A percentile compares a stretch with the other conserved stretches of the same genome.
phyloP scores from a whole-genome alignment of 805 yeast genomes.

The Saccharomycopsis amapae region DNA sequence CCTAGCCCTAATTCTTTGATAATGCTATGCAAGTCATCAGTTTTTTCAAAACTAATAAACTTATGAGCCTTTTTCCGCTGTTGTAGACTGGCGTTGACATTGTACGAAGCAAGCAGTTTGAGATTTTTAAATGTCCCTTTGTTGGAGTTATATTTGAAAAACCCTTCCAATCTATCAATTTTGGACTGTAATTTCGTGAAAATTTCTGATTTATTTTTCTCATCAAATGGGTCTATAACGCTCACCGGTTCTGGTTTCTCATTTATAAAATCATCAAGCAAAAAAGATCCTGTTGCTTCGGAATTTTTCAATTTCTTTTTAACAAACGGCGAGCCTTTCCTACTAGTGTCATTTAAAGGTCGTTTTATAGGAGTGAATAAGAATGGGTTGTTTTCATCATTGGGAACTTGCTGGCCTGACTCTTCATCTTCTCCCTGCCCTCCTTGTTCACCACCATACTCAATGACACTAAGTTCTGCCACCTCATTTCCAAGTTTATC shows the following conservation, averaged over 20 bases:
- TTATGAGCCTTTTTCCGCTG: constrained; percentile 31
- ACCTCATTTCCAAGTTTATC: constrained; percentile 12
- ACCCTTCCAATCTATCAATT: constrained; percentile 28
- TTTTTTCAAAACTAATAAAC: constrained; percentile 26
- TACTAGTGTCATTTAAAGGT: constrained; percentile 5
- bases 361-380: constrained; percentile 12
- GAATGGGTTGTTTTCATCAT: constrained; percentile 2
- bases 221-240: constrained; percentile 41
- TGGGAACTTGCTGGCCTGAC: not conserved
- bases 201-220: constrained; percentile 32
- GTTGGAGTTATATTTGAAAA: constrained; percentile 28
- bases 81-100: constrained; percentile 29
- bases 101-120: not conserved
- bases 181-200: constrained; percentile 35
- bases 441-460: too few relatives aligned
- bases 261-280: constrained; percentile 28
- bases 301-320: constrained; percentile 4
- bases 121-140: constrained; percentile 3
- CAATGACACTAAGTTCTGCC: constrained; percentile 11
- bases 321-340: constrained; percentile 6
- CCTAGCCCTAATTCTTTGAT: constrained; percentile 56
- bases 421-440: not conserved
- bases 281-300: not conserved
- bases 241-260: not conserved
- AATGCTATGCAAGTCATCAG: constrained; percentile 31